Evolutionary conservation across 2,329 filamentous ascomycete genomes (phyloP).

Genomic region (Colletotrichum sp.): DNA sequence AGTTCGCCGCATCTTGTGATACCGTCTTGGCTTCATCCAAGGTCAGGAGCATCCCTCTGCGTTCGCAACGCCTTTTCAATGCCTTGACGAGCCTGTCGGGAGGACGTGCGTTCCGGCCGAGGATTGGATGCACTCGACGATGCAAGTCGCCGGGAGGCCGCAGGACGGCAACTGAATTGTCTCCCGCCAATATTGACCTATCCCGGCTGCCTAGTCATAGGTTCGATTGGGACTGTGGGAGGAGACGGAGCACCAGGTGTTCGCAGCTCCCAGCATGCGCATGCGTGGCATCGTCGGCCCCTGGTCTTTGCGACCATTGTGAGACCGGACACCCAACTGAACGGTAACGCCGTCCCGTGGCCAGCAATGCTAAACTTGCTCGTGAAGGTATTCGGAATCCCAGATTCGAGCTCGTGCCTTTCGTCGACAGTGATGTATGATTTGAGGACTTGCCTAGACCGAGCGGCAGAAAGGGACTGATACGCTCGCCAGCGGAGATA

Average conservation of each 20-base stretch:
- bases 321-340: slow-evolving; percentile 58
- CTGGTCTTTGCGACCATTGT: slow-evolving; percentile 55
- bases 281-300: slow-evolving; percentile 60
- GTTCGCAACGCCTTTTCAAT: slow-evolving; percentile 59
- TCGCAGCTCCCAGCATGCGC: slow-evolving; percentile 62
- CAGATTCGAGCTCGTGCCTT: slow-evolving; percentile 67
- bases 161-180: slow-evolving; percentile 64
- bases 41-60: slow-evolving; percentile 64
- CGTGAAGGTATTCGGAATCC: slow-evolving; percentile 68
- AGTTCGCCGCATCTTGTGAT: slow-evolving; percentile 62
- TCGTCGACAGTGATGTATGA: slow-evolving; percentile 62
- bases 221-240: slow-evolving; percentile 63
- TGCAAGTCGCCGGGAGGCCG: slow-evolving; percentile 67
- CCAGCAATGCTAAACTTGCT: slow-evolving; percentile 71
- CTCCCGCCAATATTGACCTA: slow-evolving; percentile 61
- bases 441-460: slow-evolving; percentile 63
- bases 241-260: slow-evolving; percentile 66
- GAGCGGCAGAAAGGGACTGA: slow-evolving; percentile 52
- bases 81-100: slow-evolving; percentile 60
- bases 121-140: slow-evolving; percentile 67
- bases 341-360: slow-evolving; percentile 64
- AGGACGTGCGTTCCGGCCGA: slow-evolving; percentile 65
- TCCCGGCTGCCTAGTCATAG: slow-evolving; percentile 67
- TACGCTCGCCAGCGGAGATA: slow-evolving; percentile 54
- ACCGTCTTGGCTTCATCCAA: slow-evolving; percentile 68